Evolutionary conservation across 257 asterid genomes (phyloP).

Genomic region (Solanum chiquidenum): DNA sequence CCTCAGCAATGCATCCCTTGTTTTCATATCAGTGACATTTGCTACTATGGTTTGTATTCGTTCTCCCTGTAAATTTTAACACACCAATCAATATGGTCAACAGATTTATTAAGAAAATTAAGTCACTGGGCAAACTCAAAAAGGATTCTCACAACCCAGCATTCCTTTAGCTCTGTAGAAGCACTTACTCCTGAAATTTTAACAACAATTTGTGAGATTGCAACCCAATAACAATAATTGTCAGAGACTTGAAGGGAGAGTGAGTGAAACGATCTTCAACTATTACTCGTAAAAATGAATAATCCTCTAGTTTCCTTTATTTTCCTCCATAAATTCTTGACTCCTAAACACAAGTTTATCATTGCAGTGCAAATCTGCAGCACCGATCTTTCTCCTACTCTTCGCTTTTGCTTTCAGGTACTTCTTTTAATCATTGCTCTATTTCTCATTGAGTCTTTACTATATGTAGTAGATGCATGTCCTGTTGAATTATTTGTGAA

Average conservation of each 20-base stretch:
- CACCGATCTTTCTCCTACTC: conserved; percentile 94
- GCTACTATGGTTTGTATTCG: conserved; percentile 87
- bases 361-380: conserved; percentile 98
- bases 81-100: neutral
- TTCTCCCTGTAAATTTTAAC: neutral
- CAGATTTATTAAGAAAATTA: neutral
- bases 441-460: neutral
- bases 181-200: neutral
- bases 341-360: neutral
- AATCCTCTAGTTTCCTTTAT: neutral
- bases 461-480: neutral
- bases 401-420: conserved; percentile 99
- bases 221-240: neutral
- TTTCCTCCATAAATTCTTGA: neutral
- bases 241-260: neutral
- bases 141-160: neutral
- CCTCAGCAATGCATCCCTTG: conserved; percentile 94
- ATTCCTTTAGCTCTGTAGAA: neutral
- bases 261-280: neutral
- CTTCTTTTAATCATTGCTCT: neutral
- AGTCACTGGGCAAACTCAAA: neutral
- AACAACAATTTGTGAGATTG: neutral
- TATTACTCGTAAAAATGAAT: neutral
- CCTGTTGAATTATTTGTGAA: neutral
- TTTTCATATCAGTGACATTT: conserved; percentile 96